Conservation (phyloP, 805 yeast genomes). For the Kazachstania viticola region DNA sequence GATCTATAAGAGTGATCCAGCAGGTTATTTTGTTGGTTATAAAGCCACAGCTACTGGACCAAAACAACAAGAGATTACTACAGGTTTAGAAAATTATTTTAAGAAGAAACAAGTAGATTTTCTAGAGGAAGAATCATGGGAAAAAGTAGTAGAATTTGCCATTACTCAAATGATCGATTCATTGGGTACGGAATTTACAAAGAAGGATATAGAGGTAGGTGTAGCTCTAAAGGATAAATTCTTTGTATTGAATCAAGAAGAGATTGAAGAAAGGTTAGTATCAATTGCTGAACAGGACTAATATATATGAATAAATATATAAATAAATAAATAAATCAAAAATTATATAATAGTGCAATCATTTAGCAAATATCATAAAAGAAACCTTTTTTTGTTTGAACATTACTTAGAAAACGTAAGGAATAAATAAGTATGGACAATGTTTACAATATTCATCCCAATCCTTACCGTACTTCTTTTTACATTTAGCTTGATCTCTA, state of each 20-base stretch:
- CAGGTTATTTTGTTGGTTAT: slow-evolving; percentile 86
- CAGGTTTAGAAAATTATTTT: slow-evolving; percentile 79
- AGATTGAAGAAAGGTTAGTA: slow-evolving; percentile 87
- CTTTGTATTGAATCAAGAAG: slow-evolving; percentile 64
- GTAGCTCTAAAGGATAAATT: slow-evolving; percentile 68
- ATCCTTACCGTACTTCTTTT: slow-evolving; percentile 82
- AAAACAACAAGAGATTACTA: slow-evolving; percentile 90
- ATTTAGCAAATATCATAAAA: background rate
- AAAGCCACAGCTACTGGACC: slow-evolving; percentile 94
- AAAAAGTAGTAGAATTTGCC: slow-evolving; percentile 78
- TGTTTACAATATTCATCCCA: slow-evolving; percentile 79
- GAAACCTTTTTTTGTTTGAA: background rate
- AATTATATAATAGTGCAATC: background rate
- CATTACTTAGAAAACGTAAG: slow-evolving; percentile 51
- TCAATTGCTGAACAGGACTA: slow-evolving; percentile 95
- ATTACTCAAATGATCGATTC: slow-evolving; percentile 78
- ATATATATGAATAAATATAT: slow-evolving; percentile 1
- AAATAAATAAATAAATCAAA: background rate
- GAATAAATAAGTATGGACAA: slow-evolving; percentile 89
- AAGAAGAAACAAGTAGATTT: slow-evolving; percentile 40
- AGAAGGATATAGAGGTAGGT: slow-evolving; percentile 88
- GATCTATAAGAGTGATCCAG: slow-evolving; percentile 90
- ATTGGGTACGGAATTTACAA: slow-evolving; percentile 85
- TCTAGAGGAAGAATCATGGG: slow-evolving; percentile 60
- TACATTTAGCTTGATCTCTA: slow-evolving; percentile 81